Conservation (phyloP, 1,139 yeast species). For the Casaregolazyma lundiana region DNA sequence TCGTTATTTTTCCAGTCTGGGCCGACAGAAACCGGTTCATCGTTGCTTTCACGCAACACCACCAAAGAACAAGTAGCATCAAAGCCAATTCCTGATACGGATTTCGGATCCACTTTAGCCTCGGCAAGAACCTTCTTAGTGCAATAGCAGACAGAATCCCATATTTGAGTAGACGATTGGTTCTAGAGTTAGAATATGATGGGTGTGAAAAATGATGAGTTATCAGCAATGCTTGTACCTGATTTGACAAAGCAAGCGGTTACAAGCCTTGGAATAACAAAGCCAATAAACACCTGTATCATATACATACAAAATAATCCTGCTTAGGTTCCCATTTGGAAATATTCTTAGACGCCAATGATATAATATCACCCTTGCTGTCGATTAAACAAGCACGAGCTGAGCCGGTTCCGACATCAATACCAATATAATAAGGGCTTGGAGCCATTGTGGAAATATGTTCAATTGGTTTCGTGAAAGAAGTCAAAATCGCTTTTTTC, state of each 20-base stretch:
- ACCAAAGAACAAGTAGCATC: conserved; percentile 97
- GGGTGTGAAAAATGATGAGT: conserved; percentile 39
- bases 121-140: conserved; percentile 69
- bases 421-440: conserved; percentile 60
- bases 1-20: conserved; percentile 71
- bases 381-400: conserved; percentile 93
- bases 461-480: background rate
- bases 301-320: conserved; percentile 43
- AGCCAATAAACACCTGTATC: too few species aligned
- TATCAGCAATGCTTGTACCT: too few species aligned
- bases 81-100: conserved; percentile 83
- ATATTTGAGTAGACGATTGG: conserved; percentile 88
- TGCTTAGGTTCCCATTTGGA: conserved; percentile 48
- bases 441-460: background rate
- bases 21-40: conserved; percentile 81
- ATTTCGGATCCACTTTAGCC: conserved; percentile 61
- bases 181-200: conserved; percentile 41
- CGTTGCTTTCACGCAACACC: conserved; percentile 61
- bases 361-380: conserved; percentile 72
- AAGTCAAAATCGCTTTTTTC: background rate
- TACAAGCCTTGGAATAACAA: background rate
- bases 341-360: conserved; percentile 75
- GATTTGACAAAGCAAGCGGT: background rate
- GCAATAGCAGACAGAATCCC: conserved; percentile 84
- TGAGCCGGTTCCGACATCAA: conserved; percentile 96